These are phyloP conservation scores for Naegleria lovaniensis DNA, from an alignment of 208 protist genomes.

Conservation along the genomic window DNA sequence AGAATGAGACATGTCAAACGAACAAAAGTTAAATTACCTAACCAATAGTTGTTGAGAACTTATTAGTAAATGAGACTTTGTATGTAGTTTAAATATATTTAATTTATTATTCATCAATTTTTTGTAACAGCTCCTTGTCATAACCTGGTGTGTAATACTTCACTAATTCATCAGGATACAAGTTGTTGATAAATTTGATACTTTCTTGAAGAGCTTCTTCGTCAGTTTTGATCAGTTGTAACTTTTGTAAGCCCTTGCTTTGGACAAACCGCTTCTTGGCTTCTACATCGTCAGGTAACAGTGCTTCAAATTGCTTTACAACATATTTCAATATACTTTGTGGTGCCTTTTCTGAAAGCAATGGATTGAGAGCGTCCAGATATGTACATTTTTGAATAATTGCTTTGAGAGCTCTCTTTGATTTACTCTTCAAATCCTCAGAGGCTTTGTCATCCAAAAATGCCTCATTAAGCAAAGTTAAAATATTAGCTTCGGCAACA, in stretches of 20 bases:
- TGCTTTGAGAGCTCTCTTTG: constrained; percentile 87
- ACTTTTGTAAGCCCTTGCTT: constrained; percentile 74
- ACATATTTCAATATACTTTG: constrained; percentile 92
- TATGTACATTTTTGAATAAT: constrained; percentile 92
- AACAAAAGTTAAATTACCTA: background rate
- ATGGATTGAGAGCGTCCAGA: constrained; percentile 86
- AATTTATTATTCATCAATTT: constrained; percentile 69
- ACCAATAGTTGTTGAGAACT: background rate
- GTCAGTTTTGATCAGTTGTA: constrained; percentile 91
- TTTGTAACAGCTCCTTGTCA: constrained; percentile 84
- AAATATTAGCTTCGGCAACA: constrained; percentile 87
- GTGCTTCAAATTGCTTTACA: constrained; percentile 94
- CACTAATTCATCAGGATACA: constrained; percentile 95
- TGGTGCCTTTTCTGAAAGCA: constrained; percentile 84
- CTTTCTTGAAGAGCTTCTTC: constrained; percentile 87
- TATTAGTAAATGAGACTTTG: background rate
- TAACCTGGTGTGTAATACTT: constrained; percentile 95
- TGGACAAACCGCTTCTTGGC: constrained; percentile 91
- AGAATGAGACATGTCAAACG: background rate
- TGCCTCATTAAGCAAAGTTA: constrained; percentile 80
- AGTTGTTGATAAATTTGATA: constrained; percentile 92
- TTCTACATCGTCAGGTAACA: constrained; percentile 91
- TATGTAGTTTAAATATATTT: background rate
- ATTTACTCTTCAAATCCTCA: constrained; percentile 89
- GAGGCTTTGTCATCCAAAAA: constrained; percentile 75